Percentiles rank a stretch among this genome's conserved stretches.
Evolutionary conservation across 140 eudicot species (phyloP).

Genomic region (Cichorium intybus): DNA sequence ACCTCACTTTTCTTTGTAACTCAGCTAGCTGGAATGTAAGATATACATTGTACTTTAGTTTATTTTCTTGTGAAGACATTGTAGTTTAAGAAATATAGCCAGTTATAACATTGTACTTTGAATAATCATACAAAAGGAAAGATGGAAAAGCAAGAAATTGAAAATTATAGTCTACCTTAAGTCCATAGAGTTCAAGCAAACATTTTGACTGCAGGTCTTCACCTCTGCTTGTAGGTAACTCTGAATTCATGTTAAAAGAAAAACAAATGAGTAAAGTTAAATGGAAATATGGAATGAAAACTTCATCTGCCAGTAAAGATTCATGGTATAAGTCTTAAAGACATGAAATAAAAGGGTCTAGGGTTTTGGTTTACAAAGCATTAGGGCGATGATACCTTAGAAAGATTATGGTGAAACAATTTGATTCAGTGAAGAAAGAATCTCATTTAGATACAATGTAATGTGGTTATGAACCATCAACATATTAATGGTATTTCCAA

Average conservation of each 20-base stretch:
- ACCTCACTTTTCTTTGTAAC: constrained; percentile 83
- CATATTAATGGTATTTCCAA: no score
- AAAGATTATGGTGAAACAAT: no score
- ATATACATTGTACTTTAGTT: not conserved
- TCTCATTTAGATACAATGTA: no score
- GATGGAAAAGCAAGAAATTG: constrained; percentile 4
- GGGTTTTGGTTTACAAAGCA: no score
- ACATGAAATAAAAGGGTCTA: not conserved
- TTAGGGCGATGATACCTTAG: no score
- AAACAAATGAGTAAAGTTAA: not conserved
- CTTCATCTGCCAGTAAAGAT: not conserved
- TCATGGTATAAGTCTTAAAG: not conserved
- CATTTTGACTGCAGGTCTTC: constrained; percentile 95
- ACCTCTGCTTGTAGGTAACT: constrained; percentile 91
- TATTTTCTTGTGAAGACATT: not conserved
- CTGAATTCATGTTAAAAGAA: constrained; percentile 39
- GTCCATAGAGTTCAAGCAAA: constrained; percentile 95
- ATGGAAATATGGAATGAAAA: not conserved
- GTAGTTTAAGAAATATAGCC: no score
- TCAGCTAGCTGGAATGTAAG: constrained; percentile 71
- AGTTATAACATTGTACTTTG: not conserved
- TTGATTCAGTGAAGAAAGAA: no score
- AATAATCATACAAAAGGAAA: constrained; percentile 10
- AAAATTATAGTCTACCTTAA: constrained; percentile 59
- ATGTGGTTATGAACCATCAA: no score